Conservation (phyloP, 495 filamentous ascomycete genomes). For the Hamigera avellanea region DNA sequence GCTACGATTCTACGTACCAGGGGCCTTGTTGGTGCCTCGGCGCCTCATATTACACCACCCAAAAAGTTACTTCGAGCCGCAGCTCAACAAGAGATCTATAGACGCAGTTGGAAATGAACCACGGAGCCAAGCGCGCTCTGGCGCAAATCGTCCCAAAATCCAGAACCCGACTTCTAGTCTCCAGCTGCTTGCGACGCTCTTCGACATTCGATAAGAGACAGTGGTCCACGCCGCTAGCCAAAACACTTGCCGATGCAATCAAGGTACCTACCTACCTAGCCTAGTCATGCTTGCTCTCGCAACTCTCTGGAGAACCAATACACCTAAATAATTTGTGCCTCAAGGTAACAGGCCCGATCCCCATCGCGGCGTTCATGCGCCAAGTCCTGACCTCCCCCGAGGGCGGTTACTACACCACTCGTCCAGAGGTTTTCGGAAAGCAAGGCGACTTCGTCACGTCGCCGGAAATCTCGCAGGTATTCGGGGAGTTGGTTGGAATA, state of each 20-base stretch:
- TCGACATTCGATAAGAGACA: conserved; percentile 33
- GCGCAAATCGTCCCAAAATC: conserved; percentile 18
- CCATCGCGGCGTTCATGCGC: conserved; percentile 92
- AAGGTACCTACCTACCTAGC: conserved; percentile 42
- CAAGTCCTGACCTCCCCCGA: conserved; percentile 87
- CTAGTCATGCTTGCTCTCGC: not conserved
- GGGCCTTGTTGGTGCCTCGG: no score
- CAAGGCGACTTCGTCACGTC: conserved; percentile 94
- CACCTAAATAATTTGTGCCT: conserved; percentile 1
- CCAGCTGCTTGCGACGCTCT: conserved; percentile 17
- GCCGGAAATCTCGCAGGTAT: conserved; percentile 93
- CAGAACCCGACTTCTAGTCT: conserved; percentile 7
- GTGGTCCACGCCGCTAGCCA: conserved; percentile 89
- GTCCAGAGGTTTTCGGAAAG: conserved; percentile 64
- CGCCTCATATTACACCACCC: no score
- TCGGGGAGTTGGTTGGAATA: conserved; percentile 85
- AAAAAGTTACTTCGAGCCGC: no score
- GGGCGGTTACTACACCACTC: conserved; percentile 90
- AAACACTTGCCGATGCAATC: conserved; percentile 72
- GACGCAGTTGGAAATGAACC: conserved; percentile 23
- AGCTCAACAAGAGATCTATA: no score
- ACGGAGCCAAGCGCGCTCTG: conserved; percentile 20
- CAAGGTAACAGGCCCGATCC: conserved; percentile 68
- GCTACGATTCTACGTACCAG: no score
- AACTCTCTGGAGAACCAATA: not conserved